A percentile compares a stretch with the other conserved stretches of the same genome.
Evolutionary conservation across 345 rosid genomes (phyloP).

Genomic region (Eucalyptus tenuipes): DNA sequence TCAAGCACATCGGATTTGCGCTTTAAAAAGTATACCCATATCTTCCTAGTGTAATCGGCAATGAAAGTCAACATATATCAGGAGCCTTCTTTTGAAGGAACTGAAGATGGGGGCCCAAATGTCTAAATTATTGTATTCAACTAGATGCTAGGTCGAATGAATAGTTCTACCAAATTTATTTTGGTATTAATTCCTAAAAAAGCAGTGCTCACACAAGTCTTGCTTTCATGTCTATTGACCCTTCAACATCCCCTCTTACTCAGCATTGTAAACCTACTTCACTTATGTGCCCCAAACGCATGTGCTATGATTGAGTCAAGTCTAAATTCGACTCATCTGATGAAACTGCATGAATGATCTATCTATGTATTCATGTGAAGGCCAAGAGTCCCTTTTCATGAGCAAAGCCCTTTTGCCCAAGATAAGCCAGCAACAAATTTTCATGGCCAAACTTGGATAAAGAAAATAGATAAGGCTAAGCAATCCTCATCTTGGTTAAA

Average conservation of each 20-base stretch:
- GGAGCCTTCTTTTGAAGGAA: neutral
- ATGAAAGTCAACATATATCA: neutral
- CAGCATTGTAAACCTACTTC: neutral
- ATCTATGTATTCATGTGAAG: too few relatives aligned
- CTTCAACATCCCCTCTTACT: neutral
- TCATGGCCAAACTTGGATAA: neutral
- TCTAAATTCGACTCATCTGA: neutral
- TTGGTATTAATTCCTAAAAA: neutral
- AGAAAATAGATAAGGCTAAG: neutral
- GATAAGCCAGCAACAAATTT: neutral
- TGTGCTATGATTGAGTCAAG: neutral
- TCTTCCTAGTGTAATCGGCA: neutral
- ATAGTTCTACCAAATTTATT: neutral
- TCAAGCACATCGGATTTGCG: too few relatives aligned
- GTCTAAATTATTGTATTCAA: neutral
- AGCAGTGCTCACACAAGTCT: neutral
- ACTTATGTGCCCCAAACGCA: neutral
- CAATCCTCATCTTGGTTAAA: neutral
- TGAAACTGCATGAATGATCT: neutral
- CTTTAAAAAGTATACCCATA: too few relatives aligned
- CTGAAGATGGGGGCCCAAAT: rapidly evolving
- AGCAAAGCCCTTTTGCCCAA: neutral
- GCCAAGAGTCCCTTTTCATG: neutral
- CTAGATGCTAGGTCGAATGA: neutral
- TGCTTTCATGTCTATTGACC: neutral